A percentile compares a stretch with the other conserved stretches of the same genome.
phyloP scores from a whole-genome alignment of 2,329 filamentous ascomycete species.

The Bipolaris oryzae region DNA sequence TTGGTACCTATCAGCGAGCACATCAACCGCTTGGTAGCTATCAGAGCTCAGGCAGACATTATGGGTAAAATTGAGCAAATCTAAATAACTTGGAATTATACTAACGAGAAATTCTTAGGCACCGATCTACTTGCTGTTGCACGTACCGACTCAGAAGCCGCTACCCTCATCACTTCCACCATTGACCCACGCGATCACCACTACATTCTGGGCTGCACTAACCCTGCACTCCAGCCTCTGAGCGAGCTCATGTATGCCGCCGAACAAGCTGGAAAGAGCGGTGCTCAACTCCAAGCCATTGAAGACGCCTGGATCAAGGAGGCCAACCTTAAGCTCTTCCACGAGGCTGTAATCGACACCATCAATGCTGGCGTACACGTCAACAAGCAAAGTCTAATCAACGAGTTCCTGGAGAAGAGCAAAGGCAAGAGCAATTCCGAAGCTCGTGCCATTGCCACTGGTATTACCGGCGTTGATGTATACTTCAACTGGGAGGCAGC shows the following conservation, averaged over 20 bases:
- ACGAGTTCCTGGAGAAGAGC: constrained; percentile 68
- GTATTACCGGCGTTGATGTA: constrained; percentile 78
- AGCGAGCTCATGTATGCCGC: constrained; percentile 90
- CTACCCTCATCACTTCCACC: constrained; percentile 93
- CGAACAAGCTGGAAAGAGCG: constrained; percentile 79
- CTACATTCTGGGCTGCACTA: constrained; percentile 90
- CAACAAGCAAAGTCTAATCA: constrained; percentile 71
- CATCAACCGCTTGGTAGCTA: constrained; percentile 96
- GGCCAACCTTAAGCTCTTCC: constrained; percentile 84
- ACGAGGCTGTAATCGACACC: constrained; percentile 83
- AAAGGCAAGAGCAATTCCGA: constrained; percentile 88
- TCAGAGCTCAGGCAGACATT: constrained; percentile 96
- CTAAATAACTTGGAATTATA: too few species aligned
- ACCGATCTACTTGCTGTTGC: constrained; percentile 88
- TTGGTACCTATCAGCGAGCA: constrained; percentile 96
- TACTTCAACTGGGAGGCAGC: constrained; percentile 96
- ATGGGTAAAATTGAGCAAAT: constrained; percentile 68
- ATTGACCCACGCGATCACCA: constrained; percentile 95
- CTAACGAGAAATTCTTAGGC: constrained; percentile 53
- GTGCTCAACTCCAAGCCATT: constrained; percentile 82
- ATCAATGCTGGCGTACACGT: constrained; percentile 72
- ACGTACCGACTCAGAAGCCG: constrained; percentile 95
- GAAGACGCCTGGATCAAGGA: constrained; percentile 86
- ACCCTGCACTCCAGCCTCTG: constrained; percentile 80
- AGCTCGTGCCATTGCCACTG: constrained; percentile 77